Evolutionary conservation across 441 rosid genomes (phyloP), one percentile per base, ranked within the genome.

Genomic region (Daphne laureola): DNA sequence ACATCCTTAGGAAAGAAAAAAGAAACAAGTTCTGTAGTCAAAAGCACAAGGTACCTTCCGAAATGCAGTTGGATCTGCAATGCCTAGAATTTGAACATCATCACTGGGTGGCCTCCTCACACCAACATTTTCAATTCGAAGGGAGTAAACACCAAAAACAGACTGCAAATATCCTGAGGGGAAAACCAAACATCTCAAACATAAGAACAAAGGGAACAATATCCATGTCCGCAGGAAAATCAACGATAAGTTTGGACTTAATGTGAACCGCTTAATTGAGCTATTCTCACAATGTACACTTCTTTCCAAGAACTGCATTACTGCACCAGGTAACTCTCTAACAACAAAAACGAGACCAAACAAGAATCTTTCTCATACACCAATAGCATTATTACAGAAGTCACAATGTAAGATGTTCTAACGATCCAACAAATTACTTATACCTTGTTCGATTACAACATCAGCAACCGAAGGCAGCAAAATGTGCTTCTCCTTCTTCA

Each of bases 401-500:
- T 21, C 25, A 21, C 25, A 21, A 21, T 21, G 25, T 0, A 31
- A 31, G 9, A 31, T 31, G 11, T 31, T 31, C 9, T 31, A 31
- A 31, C 11, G 11, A 9, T 31, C 38, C 9, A 31, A 18, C 18
- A n/a, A 38, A 36, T 46, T 14, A 5, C 9, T 2, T 55, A 64
- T 68, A 81, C 88, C 92, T 79, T 81, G 92, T 62, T 84, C 92
- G 36, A 82, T 64, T 23, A 82, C 75, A 54, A 84, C 59, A 49
- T 84, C 93, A 8, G 78, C 78, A 44, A 84, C 89, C 0, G 83
- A 82, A 67, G 82, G 77, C 58, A 84, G 64, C 43, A 84, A 59
- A 55, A 84, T 76, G 70, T 82, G 82, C 77, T 82, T 84, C 76
- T 81, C 88, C 60, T 71, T 84, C 68, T 80, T 74, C 23, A 84